Conservation (phyloP, 192 early-diverging fungal species). For the Allomyces javanicus region DNA sequence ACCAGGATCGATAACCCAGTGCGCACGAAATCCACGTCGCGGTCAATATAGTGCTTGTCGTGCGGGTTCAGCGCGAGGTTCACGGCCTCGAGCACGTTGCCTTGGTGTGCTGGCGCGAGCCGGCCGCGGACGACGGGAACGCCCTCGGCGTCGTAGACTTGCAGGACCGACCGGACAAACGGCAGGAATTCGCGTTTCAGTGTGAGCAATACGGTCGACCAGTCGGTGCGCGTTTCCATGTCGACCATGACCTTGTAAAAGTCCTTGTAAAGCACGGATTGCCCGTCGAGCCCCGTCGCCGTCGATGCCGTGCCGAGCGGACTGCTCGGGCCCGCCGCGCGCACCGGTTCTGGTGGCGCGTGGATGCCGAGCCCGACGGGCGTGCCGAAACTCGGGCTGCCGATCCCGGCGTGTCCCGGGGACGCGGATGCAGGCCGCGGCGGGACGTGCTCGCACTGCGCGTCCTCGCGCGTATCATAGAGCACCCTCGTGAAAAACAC, state of each 20-base stretch:
- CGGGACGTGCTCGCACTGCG: constrained; percentile 18
- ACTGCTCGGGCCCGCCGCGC: no score
- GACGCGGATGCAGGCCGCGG: neutral
- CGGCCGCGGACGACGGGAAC: constrained; percentile 45
- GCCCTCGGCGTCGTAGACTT: constrained; percentile 19
- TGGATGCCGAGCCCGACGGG: neutral
- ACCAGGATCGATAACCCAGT: constrained; percentile 78
- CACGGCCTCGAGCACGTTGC: constrained; percentile 87
- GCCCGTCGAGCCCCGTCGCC: constrained; percentile 12
- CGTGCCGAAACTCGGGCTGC: neutral
- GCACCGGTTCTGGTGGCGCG: neutral
- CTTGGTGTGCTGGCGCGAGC: constrained; percentile 68
- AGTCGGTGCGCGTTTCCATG: constrained; percentile 66
- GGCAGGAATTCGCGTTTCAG: constrained; percentile 57
- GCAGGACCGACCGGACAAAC: constrained; percentile 47
- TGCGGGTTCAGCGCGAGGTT: constrained; percentile 91
- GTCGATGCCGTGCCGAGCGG: neutral
- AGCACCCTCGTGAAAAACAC: constrained; percentile 81
- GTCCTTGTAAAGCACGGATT: constrained; percentile 49
- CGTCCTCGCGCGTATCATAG: constrained; percentile 33
- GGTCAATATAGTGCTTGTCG: constrained; percentile 80
- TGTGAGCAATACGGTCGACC: constrained; percentile 37
- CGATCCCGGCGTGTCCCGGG: neutral
- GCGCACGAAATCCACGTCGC: constrained; percentile 53
- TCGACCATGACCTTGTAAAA: constrained; percentile 90